Evolutionary conservation across 257 asterid genomes (phyloP).

Genomic region (Solanum neorickii): DNA sequence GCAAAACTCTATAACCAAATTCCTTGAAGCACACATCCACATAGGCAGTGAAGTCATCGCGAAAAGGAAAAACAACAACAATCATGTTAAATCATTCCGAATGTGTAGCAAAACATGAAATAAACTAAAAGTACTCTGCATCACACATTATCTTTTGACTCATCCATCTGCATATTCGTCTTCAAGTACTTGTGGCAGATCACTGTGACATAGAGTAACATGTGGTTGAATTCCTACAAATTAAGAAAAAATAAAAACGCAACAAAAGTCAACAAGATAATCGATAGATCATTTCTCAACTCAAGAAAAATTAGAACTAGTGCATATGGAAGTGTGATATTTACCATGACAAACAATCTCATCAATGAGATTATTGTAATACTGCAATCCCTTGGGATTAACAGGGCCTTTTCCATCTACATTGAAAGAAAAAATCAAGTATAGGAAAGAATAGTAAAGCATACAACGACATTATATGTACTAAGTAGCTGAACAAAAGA

Average conservation of each 20-base stretch:
- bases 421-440: background rate
- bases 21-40: slow-evolving; percentile 53
- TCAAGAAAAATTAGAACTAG: background rate
- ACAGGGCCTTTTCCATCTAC: slow-evolving; percentile 18
- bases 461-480: background rate
- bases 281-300: background rate
- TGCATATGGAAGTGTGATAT: background rate
- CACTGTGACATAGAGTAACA: slow-evolving; percentile 35
- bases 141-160: slow-evolving; percentile 40
- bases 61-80: slow-evolving; percentile 1
- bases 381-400: slow-evolving; percentile 3
- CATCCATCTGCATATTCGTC: slow-evolving; percentile 50
- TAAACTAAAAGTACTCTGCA: background rate
- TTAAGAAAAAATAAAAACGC: background rate
- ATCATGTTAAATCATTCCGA: background rate
- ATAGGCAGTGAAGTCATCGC: slow-evolving; percentile 41
- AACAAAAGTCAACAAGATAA: background rate
- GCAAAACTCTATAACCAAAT: slow-evolving; percentile 44
- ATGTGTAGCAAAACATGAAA: background rate
- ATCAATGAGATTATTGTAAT: slow-evolving; percentile 27
- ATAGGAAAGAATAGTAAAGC: background rate
- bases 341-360: slow-evolving; percentile 24
- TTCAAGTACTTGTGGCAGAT: slow-evolving; percentile 51
- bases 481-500: background rate
- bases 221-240: slow-evolving; percentile 53